phyloP scores from a whole-genome alignment of 2,329 filamentous ascomycete genomes.

The Pseudocercospora fijiensis region DNA sequence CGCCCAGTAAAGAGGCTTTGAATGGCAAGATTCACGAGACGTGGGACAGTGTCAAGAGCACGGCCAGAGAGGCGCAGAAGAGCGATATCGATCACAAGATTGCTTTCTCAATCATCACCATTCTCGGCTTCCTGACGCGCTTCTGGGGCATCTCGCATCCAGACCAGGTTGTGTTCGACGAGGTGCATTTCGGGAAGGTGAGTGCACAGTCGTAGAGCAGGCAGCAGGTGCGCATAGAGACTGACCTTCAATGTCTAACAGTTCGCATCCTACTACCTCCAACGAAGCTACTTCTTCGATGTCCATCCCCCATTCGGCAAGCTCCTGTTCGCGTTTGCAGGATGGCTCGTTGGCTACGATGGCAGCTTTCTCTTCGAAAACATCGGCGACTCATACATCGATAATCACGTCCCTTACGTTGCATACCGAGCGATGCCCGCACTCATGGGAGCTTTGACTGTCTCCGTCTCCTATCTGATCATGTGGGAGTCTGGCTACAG shows the following conservation, averaged over 20 bases:
- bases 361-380: conserved; percentile 98
- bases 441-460: conserved; percentile 84
- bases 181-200: conserved; percentile 93
- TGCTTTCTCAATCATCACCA: conserved; percentile 72
- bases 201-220: conserved; percentile 55
- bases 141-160: conserved; percentile 97
- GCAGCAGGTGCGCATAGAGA: not conserved
- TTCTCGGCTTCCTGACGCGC: conserved; percentile 81
- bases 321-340: conserved; percentile 93
- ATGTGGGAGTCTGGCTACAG: conserved; percentile 99
- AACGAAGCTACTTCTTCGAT: conserved; percentile 99
- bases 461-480: conserved; percentile 90
- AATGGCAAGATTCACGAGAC: conserved; percentile 41
- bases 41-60: conserved; percentile 42
- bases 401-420: conserved; percentile 95
- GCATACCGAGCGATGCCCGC: conserved; percentile 93
- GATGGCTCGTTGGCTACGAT: conserved; percentile 96
- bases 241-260: conserved; percentile 25
- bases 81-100: conserved; percentile 79
- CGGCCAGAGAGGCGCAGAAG: conserved; percentile 30
- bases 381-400: conserved; percentile 96
- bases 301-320: conserved; percentile 98
- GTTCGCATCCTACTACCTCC: conserved; percentile 73
- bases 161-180: conserved; percentile 96
- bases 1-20: conserved; percentile 22